These are phyloP conservation scores for Cladosporium cucumerinum DNA, from an alignment of 2,329 filamentous ascomycete species.

Conservation along the genomic window DNA sequence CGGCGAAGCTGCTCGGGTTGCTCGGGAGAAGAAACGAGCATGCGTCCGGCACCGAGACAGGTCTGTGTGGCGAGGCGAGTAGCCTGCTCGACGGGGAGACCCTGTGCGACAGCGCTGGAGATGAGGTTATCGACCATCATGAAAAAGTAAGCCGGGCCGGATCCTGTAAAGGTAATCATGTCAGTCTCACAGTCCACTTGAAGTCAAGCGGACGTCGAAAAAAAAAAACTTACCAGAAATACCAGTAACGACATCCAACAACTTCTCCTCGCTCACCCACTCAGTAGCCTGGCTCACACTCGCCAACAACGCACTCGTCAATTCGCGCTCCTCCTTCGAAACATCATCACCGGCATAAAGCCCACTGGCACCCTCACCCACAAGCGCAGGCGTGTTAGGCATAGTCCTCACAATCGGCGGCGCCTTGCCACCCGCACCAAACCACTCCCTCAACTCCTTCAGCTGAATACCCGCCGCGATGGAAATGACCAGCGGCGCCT, in stretches of 20 bases:
- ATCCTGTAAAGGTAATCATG: background rate
- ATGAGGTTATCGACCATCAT: conserved; percentile 31
- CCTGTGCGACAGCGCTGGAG: conserved; percentile 25
- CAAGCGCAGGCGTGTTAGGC: conserved; percentile 30
- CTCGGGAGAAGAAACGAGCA: conserved; percentile 27
- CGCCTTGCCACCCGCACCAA: conserved; percentile 21
- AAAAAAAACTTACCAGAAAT: conserved; percentile 23
- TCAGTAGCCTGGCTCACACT: conserved; percentile 28
- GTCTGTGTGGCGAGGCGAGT: conserved; percentile 28
- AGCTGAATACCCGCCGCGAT: conserved; percentile 28
- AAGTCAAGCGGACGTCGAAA: background rate
- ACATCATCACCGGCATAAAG: conserved; percentile 27
- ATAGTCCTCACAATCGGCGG: conserved; percentile 28
- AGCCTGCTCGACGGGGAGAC: conserved; percentile 27
- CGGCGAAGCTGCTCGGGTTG: conserved; percentile 27
- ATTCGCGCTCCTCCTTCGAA: conserved; percentile 22
- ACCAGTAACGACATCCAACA: conserved; percentile 29
- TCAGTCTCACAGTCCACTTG: background rate
- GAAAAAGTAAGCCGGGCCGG: conserved; percentile 28
- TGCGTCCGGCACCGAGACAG: conserved; percentile 29
- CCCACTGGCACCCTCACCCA: conserved; percentile 28
- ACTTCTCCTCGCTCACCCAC: conserved; percentile 28
- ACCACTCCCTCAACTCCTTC: conserved; percentile 25
- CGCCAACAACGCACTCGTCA: conserved; percentile 23
- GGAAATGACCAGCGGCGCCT: conserved; percentile 24